Base-by-base conservation (phyloP, 805 yeast species). In the Teunomyces funiuensis region DNA sequence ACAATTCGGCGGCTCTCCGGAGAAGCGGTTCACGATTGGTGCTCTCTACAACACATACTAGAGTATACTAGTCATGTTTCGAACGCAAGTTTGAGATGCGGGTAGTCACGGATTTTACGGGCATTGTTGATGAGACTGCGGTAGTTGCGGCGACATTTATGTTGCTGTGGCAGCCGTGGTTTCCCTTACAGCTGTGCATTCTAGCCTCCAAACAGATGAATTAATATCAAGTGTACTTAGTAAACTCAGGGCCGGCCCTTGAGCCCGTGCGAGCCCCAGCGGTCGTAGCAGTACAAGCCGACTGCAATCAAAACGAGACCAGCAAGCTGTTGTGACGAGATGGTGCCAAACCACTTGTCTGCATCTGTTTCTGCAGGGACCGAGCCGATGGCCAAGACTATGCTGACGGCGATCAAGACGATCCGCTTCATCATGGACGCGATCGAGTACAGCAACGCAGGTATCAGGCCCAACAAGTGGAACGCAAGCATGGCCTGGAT, bases 371-470 rank as follows among this genome's bases (percentile, higher is more conserved):
- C 44, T 7, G 37, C 28, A 14, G 37, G 36, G 3, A 20, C 30
- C 4, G 41, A 33, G 73, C 75, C 71, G 75, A 77, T 42, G 1
- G 60, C 61, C 29, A 84, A 44, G 67, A 65, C 34, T 5, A 90
- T 85, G 52, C 96, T 86, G 1, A 83, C 83, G 1, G 84, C 74
- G 31, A 89, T 88, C 22, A 89, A 79, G 1, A 87, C 85, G n/a
- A 89, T 85, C 54, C 96, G 79, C 65, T 89, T 89, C 79, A 89
- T 77, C 77, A 89, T 76, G 31, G 87, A 81, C 2, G 96, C 96
- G 43, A 89, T 82, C 2, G 95, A 85, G 63, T 88, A 89, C 2
- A 93, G 79, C 9, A 89, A 82, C 0, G 97, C 87, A 2, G 95
- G 85, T 5, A 89, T 74, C 56, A 83, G 77, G 15, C 95, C 93